Evolutionary conservation across 2,329 filamentous ascomycete genomes (phyloP), one percentile per base, ranked within the genome.

Genomic region (Amesomyces nigricolor): DNA sequence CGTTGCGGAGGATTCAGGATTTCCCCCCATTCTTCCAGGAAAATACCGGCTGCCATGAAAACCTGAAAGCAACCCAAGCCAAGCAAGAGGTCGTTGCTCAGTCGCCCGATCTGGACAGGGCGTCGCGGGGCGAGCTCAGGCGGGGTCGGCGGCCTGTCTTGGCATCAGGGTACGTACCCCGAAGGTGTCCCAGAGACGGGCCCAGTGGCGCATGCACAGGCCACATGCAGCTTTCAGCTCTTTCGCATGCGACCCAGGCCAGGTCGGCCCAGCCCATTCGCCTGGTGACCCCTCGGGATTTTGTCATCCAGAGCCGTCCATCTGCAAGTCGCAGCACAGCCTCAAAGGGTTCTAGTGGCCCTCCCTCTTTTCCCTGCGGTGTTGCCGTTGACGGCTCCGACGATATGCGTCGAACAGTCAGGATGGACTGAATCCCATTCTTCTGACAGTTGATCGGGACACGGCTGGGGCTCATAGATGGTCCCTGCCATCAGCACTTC

Each of bases 291-390:
- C 57, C 47, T 61, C 59, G 63, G 65, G 58, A 67, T 65, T 65
- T 69, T 60, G 63, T 64, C 60, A 63, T 63, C 62, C 60, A 67
- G 61, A 64, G 63, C 62, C 63, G 57, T 64, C 61, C 66, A 65
- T 67, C 68, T 68, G 68, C 68, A 68, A 54, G 66, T 65, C 57
- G 59, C 61, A 65, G 67, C 68, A 70, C 69, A 68, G 69, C 69
- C 61, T 54, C 64, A 52, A 38, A 19, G 61, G 54, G 58, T 46
- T 60, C 61, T 59, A 56, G 59, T 44, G 57, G 59, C 61, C 56
- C 38, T 53, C 57, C 48, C 53, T 49, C 17, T 16, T 40, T 38
- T 44, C 35, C 16, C 40, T 50, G 32, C 47, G 35, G 47, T 22
- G 43, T 13, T 39, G 30, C 30, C 56, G 30, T 57, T 50, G 51